phyloP scores from a whole-genome alignment of 2,329 filamentous ascomycete genomes.

The Ophioceras dolichostomum region DNA sequence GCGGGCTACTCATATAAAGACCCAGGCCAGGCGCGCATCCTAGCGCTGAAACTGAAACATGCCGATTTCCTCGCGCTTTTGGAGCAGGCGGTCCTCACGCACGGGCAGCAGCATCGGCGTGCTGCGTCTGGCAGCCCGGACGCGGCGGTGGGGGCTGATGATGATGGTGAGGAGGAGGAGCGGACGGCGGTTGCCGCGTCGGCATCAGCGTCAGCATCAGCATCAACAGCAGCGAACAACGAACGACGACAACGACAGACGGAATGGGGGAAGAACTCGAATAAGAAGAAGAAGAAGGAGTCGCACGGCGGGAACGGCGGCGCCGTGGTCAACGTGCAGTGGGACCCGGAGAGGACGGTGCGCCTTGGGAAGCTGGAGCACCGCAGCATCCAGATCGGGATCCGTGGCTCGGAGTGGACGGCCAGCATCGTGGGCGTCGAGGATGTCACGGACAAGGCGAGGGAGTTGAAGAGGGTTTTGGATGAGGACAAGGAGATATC shows the following conservation, averaged over 20 bases:
- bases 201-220: neutral
- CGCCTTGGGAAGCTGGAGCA: conserved; percentile 30
- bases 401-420: conserved; percentile 34
- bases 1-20: conserved; percentile 48
- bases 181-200: neutral
- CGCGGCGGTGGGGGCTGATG: neutral
- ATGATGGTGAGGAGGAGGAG: neutral
- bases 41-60: conserved; percentile 43
- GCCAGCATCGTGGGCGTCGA: conserved; percentile 38
- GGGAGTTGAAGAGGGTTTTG: conserved; percentile 30
- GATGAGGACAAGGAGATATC: conserved; percentile 23
- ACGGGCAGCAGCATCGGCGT: conserved; percentile 5
- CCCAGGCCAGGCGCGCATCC: conserved; percentile 36
- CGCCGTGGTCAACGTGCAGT: conserved; percentile 42
- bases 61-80: conserved; percentile 36
- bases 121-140: neutral
- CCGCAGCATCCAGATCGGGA: conserved; percentile 49
- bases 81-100: conserved; percentile 19
- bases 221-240: too few relatives aligned
- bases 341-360: conserved; percentile 47
- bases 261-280: neutral
- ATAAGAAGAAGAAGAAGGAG: conserved; percentile 9
- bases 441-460: conserved; percentile 44
- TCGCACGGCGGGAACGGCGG: neutral
- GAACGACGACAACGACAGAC: conserved; percentile 6